These are phyloP conservation scores for Talaromyces piceae DNA, from an alignment of 2,329 filamentous ascomycete species.

Conservation along the genomic window DNA sequence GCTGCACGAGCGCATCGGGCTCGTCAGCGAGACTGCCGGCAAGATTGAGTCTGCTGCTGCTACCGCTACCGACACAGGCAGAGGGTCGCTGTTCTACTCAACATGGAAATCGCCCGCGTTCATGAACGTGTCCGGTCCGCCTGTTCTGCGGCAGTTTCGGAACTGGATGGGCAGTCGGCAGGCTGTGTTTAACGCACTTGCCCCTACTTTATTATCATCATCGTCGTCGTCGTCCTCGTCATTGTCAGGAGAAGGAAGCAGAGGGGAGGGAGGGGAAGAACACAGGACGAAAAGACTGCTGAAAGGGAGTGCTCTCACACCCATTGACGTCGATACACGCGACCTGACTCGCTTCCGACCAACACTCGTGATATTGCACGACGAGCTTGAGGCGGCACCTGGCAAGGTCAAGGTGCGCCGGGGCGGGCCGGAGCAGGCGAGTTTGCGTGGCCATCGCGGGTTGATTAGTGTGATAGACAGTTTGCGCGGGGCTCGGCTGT, in stretches of 20 bases:
- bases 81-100: constrained; percentile 20
- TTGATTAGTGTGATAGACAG: constrained; percentile 57
- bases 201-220: neutral
- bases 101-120: constrained; percentile 62
- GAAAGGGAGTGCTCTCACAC: constrained; percentile 1
- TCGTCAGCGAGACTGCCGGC: constrained; percentile 34
- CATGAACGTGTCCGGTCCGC: constrained; percentile 80
- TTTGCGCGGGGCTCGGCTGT: constrained; percentile 40
- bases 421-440: constrained; percentile 48
- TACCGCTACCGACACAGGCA: too few species aligned
- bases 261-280: too few species aligned
- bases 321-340: constrained; percentile 11
- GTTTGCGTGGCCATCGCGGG: constrained; percentile 66
- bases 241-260: neutral
- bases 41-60: too few species aligned
- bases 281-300: neutral
- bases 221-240: neutral
- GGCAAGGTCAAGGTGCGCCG: constrained; percentile 60
- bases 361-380: constrained; percentile 71
- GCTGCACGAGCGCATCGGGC: constrained; percentile 40
- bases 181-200: constrained; percentile 2
- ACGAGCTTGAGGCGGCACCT: constrained; percentile 70
- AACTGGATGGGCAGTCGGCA: constrained; percentile 23
- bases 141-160: constrained; percentile 59
- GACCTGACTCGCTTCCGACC: constrained; percentile 17